Evolutionary conservation across 1,139 yeast genomes (phyloP).

Genomic region (Zygosaccharomyces pseudobailii): DNA sequence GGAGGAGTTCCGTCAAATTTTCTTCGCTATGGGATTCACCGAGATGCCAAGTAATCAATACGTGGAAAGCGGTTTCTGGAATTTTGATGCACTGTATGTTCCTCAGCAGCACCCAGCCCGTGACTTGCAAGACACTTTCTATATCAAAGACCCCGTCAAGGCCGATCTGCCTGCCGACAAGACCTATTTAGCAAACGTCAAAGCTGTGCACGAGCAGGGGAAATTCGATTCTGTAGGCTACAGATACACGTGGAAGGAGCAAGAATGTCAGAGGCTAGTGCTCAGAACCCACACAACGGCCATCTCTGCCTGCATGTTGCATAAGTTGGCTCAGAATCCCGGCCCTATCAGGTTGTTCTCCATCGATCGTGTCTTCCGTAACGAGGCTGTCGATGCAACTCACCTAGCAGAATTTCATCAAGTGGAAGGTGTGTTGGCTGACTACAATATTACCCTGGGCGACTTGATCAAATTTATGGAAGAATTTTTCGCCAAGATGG

Average conservation of each 20-base stretch:
- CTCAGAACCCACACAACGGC: slow-evolving; percentile 98
- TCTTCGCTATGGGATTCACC: slow-evolving; percentile 95
- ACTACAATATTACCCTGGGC: slow-evolving; percentile 89
- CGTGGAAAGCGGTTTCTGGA: slow-evolving; percentile 98
- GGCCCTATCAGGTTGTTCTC: slow-evolving; percentile 90
- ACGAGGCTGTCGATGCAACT: slow-evolving; percentile 99
- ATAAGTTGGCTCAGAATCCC: slow-evolving; percentile 83
- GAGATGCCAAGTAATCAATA: slow-evolving; percentile 99
- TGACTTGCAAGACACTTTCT: slow-evolving; percentile 96
- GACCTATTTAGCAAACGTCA: slow-evolving; percentile 70
- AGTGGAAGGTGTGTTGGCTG: slow-evolving; percentile 98
- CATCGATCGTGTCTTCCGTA: slow-evolving; percentile 97
- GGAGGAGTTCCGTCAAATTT: slow-evolving; percentile 95
- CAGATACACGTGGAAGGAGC: slow-evolving; percentile 94
- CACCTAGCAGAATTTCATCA: slow-evolving; percentile 99
- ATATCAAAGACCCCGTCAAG: slow-evolving; percentile 81
- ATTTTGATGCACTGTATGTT: slow-evolving; percentile 89
- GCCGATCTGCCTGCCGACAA: slow-evolving; percentile 81
- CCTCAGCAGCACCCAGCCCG: slow-evolving; percentile 99
- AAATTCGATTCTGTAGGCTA: slow-evolving; percentile 94
- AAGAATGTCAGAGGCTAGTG: slow-evolving; percentile 85
- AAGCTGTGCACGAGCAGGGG: slow-evolving; percentile 83
- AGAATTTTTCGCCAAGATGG: slow-evolving; percentile 95
- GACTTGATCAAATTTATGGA: slow-evolving; percentile 98
- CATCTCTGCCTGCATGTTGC: slow-evolving; percentile 81